Base-by-base conservation (phyloP, 75 land plant species). In the Picea glauca region DNA sequence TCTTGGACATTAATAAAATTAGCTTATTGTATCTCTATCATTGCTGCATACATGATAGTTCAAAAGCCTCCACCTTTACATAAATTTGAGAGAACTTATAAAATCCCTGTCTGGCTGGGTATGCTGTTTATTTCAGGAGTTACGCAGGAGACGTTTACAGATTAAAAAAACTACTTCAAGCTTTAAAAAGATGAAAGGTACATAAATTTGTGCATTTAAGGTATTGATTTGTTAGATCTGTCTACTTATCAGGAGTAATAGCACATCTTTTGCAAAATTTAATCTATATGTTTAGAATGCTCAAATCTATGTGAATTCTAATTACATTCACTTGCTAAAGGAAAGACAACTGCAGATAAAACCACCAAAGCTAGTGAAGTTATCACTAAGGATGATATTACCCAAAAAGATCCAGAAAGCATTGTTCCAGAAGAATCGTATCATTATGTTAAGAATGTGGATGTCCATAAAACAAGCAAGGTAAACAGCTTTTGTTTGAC, bases 171-270 rank as follows among this genome's bases (percentile, higher is more conserved):
- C 35, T 35, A 2, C 72, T 67, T 67, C 72, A 67, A 67, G 46
- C 72, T 38, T 67, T 35, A 67, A 67, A 38, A 67, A 67, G 20
- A 64, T 64, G 15, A 67, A 67, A 67, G 72, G 72, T 67, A 67
- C 46, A 67, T 17, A 38, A 6, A 46, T 5, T 46, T 46, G 50
- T 46, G 50, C 50, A 46, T 46, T 46, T n/a, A 67, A 67, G n/a
- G 17, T 67, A 32, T 31, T 2, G 18, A 4, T 67, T 67, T 35
- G 35, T 4, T 64, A 33, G 13, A 30, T 14, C 40, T 35, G 15
- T 65, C 68, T 65, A 5, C 17, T 65, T 18, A 35, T 67, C 38
- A 46, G 20, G 8, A 3, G 17, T 15, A 18, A 67, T 6, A 14
- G 46, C 46, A 18, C 18, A 13, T 11, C 30, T 63, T 23, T 63